Conservation (phyloP, 2,329 filamentous ascomycete genomes). For the Nannizzia gypsea region DNA sequence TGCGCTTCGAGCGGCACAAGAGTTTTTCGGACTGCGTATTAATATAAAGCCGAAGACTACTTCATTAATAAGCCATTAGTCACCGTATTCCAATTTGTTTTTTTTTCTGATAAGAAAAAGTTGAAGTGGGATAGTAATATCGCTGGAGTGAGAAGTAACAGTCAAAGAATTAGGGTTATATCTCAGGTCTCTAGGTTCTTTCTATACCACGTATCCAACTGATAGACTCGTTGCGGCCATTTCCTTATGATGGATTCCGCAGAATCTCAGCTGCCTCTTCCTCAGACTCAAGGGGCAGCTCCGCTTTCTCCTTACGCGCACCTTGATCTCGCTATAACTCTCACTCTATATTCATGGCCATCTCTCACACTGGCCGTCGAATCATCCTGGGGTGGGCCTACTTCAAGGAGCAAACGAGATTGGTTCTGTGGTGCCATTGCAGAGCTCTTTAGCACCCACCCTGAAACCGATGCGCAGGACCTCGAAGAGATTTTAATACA, state of each 20-base stretch:
- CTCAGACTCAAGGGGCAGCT: background rate
- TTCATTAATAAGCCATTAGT: too few species aligned
- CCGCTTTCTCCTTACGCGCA: conserved; percentile 39
- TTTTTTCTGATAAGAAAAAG: too few species aligned
- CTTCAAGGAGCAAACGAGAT: conserved; percentile 77
- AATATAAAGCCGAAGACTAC: too few species aligned
- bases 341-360: conserved; percentile 76
- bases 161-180: too few species aligned
- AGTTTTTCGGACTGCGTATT: too few species aligned
- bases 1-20: too few species aligned
- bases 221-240: too few species aligned
- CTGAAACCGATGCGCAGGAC: conserved; percentile 61
- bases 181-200: too few species aligned
- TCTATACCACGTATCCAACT: too few species aligned
- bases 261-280: background rate
- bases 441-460: conserved; percentile 56
- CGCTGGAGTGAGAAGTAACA: too few species aligned
- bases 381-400: conserved; percentile 77
- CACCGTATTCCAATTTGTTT: too few species aligned
- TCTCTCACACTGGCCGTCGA: conserved; percentile 77
- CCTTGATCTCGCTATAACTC: conserved; percentile 80
- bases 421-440: conserved; percentile 86
- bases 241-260: background rate
- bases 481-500: conserved; percentile 76
- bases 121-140: too few species aligned